phyloP scores from a whole-genome alignment of 768 basidiomycete genomes.

The Mycena venus region DNA sequence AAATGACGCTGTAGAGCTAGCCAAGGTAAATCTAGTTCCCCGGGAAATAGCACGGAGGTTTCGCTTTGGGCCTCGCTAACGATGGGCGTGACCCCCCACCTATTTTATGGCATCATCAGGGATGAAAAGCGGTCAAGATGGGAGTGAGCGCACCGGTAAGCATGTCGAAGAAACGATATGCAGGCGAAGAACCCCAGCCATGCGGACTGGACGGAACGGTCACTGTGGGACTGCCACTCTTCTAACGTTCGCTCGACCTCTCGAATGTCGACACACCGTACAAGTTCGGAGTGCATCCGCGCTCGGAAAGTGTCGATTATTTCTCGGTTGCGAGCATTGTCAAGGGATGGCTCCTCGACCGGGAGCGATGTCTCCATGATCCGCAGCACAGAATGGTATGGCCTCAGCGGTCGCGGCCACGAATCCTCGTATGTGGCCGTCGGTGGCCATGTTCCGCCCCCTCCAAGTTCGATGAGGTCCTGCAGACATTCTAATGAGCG shows the following conservation, averaged over 20 bases:
- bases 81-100: conserved; percentile 26
- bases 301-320: conserved; percentile 22
- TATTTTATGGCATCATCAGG: not conserved
- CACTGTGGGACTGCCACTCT: not conserved
- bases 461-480: conserved; percentile 10
- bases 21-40: conserved; percentile 12
- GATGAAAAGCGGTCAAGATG: not conserved
- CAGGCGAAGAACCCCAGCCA: conserved; percentile 25
- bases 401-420: not conserved
- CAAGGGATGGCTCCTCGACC: conserved; percentile 18
- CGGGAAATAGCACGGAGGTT: not conserved
- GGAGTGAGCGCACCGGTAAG: conserved; percentile 16
- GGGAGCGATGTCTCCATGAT: not conserved
- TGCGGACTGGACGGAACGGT: not conserved
- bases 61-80: conserved; percentile 19
- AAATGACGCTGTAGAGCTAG: conserved; percentile 12
- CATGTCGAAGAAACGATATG: conserved; percentile 22
- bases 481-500: not conserved
- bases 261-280: not conserved
- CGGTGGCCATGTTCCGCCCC: conserved; percentile 25
- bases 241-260: conserved; percentile 1
- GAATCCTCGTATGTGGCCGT: conserved; percentile 17
- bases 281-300: conserved; percentile 1
- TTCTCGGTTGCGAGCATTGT: not conserved
- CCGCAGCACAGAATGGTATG: conserved; percentile 10